A percentile compares a stretch with the other conserved stretches of the same genome.
These are phyloP conservation scores for Tephrocybe rancida DNA, from an alignment of 768 basidiomycete species.

Conservation along the genomic window DNA sequence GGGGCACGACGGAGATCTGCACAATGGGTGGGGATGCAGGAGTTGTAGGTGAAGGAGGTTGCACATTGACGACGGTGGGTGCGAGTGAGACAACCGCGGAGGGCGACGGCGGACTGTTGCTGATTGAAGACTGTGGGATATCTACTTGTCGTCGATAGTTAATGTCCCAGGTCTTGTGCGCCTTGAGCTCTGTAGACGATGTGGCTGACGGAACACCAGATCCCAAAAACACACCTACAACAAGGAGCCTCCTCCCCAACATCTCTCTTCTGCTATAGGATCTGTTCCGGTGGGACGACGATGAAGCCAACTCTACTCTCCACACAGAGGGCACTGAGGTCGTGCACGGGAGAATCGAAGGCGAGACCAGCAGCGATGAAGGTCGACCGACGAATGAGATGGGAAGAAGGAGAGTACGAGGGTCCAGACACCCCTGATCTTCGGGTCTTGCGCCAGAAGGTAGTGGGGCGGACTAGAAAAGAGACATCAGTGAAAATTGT, in stretches of 20 bases:
- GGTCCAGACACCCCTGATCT: slow-evolving; percentile 72
- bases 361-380: slow-evolving; percentile 78
- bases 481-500: background rate
- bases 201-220: slow-evolving; percentile 7
- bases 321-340: slow-evolving; percentile 63
- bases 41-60: too few species aligned
- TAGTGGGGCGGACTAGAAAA: slow-evolving; percentile 70
- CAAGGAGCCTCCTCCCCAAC: slow-evolving; percentile 7
- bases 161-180: slow-evolving; percentile 10
- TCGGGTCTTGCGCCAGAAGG: slow-evolving; percentile 77
- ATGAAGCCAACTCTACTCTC: slow-evolving; percentile 56
- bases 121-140: background rate
- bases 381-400: slow-evolving; percentile 76
- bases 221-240: slow-evolving; percentile 5
- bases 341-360: slow-evolving; percentile 62
- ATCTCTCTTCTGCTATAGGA: slow-evolving; percentile 21
- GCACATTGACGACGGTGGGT: background rate
- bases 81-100: background rate
- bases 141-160: slow-evolving; percentile 13
- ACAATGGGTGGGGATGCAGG: background rate
- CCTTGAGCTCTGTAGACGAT: background rate
- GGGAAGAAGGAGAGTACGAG: slow-evolving; percentile 72
- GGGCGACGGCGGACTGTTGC: slow-evolving; percentile 1
- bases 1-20: background rate
- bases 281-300: slow-evolving; percentile 45